Conservation (phyloP, 345 rosid genomes). For the Populus alba region DNA sequence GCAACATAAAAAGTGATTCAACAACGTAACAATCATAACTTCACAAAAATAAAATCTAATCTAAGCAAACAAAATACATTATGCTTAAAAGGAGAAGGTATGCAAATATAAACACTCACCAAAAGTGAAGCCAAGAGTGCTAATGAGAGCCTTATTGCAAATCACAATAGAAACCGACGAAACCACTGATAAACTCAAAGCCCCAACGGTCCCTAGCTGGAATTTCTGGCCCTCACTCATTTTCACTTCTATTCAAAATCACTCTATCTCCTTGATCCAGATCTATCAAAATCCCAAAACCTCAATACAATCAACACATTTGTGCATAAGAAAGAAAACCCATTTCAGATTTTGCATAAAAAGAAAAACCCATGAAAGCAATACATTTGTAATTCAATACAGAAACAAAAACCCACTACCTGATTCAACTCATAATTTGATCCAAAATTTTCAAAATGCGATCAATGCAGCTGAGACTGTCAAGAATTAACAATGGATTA, state of each 20-base stretch:
- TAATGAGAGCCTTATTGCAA: constrained; percentile 98
- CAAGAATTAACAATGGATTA: neutral
- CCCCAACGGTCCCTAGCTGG: constrained; percentile 94
- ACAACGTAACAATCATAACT: neutral
- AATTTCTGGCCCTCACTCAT: constrained; percentile 88
- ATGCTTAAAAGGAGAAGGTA: neutral
- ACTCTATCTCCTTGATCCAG: constrained; percentile 38
- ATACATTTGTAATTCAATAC: neutral
- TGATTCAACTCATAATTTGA: neutral
- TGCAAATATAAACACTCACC: constrained; percentile 37
- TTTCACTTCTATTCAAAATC: constrained; percentile 21
- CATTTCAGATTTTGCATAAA: no score
- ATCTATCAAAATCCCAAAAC: constrained; percentile 38
- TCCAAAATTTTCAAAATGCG: neutral
- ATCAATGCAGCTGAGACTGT: neutral
- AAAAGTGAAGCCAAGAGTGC: constrained; percentile 93
- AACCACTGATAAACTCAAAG: constrained; percentile 89
- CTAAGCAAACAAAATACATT: neutral
- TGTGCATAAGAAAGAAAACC: constrained; percentile 5
- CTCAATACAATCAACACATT: neutral
- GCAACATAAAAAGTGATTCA: neutral
- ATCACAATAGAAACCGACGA: constrained; percentile 99
- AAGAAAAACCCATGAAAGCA: neutral
- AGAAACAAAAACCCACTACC: neutral
- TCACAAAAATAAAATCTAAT: neutral